These are phyloP conservation scores for Aspergillus brunneoviolaceus DNA, from an alignment of 2,329 filamentous ascomycete genomes.

Conservation along the genomic window DNA sequence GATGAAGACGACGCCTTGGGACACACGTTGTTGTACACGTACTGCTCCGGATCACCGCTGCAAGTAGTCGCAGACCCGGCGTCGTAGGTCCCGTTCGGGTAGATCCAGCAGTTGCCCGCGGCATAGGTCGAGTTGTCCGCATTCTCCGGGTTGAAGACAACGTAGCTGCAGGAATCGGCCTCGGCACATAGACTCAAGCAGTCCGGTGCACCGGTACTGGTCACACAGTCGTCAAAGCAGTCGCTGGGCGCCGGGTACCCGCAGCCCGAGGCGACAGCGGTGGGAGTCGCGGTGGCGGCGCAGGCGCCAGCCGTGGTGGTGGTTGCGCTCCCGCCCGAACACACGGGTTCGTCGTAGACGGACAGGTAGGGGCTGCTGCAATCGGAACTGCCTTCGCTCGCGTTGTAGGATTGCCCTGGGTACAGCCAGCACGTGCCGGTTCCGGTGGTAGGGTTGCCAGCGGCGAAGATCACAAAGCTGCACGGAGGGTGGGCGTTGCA, in stretches of 20 bases:
- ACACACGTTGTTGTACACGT: slow-evolving; percentile 32
- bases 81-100: slow-evolving; percentile 29
- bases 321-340: slow-evolving; percentile 12
- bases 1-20: slow-evolving; percentile 23
- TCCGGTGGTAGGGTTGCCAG: slow-evolving; percentile 29
- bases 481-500: slow-evolving; percentile 32
- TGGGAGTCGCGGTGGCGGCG: slow-evolving; percentile 30
- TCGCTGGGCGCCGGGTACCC: slow-evolving; percentile 29
- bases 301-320: slow-evolving; percentile 25
- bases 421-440: slow-evolving; percentile 17
- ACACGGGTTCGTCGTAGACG: too few species aligned
- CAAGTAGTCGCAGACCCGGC: slow-evolving; percentile 21
- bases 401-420: too few species aligned
- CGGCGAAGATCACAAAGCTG: slow-evolving; percentile 31
- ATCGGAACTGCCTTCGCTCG: too few species aligned
- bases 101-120: slow-evolving; percentile 32
- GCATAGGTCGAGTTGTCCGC: slow-evolving; percentile 21
- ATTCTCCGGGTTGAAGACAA: slow-evolving; percentile 23
- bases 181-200: too few species aligned
- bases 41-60: slow-evolving; percentile 27
- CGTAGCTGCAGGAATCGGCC: too few species aligned
- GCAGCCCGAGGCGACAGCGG: slow-evolving; percentile 31
- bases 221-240: slow-evolving; percentile 12
- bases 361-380: too few species aligned
- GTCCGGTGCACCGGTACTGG: too few species aligned